Evolutionary conservation across 371 early-diverging fungal species (phyloP), one percentile per base, ranked within the genome.

Genomic region (Zychaea mexicana): DNA sequence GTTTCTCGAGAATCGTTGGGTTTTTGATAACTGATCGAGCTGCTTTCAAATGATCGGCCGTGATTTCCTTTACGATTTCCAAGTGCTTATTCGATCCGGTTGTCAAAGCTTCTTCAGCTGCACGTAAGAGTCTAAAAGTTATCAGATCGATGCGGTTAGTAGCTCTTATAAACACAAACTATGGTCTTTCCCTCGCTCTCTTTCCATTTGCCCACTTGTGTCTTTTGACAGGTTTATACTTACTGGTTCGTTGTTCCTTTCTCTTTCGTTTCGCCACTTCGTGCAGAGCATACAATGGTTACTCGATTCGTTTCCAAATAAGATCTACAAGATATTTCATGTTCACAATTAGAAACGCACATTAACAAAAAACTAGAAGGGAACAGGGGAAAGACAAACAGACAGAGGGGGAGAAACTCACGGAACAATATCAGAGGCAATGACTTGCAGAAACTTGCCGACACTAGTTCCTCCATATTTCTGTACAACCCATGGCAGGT

Each of bases 401-500:
- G 27, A 39, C 26, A 36, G 55, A 32, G 15, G 27, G 32, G 6
- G 36, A 5, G 9, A 56, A 33, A 62, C 75, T 70, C 82, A 88
- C 85, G 78, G 81, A 22, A 88, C 78, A 64, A 90, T 86, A 53
- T 69, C 78, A 38, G 74, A 73, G 10, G 85, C 79, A 57, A 90
- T 88, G 45, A 70, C 74, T 15, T 83, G 77, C 22, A 85, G 57
- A 65, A 90, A 93, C 77, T 94, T 94, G 61, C 95, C 93, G 52
- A 94, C 87, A 66, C 92, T 92, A 32, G 95, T 94, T 42, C 95
- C 94, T 56, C 95, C 95, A 78, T 92, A 94, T 79, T 94, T 94
- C 68, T 92, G 90, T 28, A 94, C 93, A 46, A 90, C 68, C 89
- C 90, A 92, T 22, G 87, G 87, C 1, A 68, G 63, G 57, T 69